phyloP scores from a whole-genome alignment of 192 early-diverging fungal genomes.

The Pilobolus umbonatus region DNA sequence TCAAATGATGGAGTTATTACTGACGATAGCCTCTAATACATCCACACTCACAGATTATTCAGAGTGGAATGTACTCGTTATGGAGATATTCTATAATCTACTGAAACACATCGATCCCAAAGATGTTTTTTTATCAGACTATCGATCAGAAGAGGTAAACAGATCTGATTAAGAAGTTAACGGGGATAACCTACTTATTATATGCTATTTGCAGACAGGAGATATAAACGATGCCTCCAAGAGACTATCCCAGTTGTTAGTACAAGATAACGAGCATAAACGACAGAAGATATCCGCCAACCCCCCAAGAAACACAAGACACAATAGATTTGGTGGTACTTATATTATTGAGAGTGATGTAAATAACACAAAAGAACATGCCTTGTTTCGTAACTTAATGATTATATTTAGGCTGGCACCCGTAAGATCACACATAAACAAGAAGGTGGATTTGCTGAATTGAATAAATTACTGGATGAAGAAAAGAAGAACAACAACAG shows the following conservation, averaged over 20 bases:
- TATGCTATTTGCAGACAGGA: background rate
- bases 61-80: slow-evolving; percentile 58
- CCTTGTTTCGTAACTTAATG: background rate
- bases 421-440: slow-evolving; percentile 38
- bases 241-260: slow-evolving; percentile 13
- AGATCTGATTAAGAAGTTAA: background rate
- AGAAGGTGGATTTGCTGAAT: slow-evolving; percentile 31
- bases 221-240: slow-evolving; percentile 17
- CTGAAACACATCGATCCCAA: slow-evolving; percentile 49
- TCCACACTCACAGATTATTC: slow-evolving; percentile 49
- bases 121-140: slow-evolving; percentile 25
- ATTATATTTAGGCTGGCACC: slow-evolving; percentile 27
- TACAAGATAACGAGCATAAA: slow-evolving; percentile 9
- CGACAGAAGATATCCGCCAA: slow-evolving; percentile 13
- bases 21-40: slow-evolving; percentile 61
- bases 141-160: slow-evolving; percentile 17
- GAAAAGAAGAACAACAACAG: slow-evolving; percentile 28
- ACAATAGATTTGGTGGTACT: slow-evolving; percentile 67
- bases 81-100: slow-evolving; percentile 62
- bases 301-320: slow-evolving; percentile 50
- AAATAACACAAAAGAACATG: background rate
- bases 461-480: slow-evolving; percentile 29
- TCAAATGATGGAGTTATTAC: slow-evolving; percentile 61
- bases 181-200: background rate
- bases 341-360: slow-evolving; percentile 46